These are phyloP conservation scores for Candida chilensis DNA, from an alignment of 805 yeast species.

Conservation along the genomic window DNA sequence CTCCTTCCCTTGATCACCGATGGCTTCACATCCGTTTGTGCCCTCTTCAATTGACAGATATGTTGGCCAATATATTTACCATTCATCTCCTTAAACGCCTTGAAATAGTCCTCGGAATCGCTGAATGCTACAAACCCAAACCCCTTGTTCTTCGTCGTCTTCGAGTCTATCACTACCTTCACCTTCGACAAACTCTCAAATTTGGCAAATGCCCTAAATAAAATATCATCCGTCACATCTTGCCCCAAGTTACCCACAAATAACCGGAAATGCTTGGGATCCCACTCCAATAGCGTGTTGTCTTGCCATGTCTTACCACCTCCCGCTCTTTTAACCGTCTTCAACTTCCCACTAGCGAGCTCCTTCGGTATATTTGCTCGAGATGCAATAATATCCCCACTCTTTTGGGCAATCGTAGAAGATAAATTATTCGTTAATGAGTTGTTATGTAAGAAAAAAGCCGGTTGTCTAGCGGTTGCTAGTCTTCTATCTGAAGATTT, in stretches of 20 bases:
- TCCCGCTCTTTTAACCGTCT: slow-evolving; percentile 30
- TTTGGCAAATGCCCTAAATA: slow-evolving; percentile 43
- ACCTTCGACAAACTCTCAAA: slow-evolving; percentile 49
- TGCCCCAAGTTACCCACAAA: slow-evolving; percentile 70
- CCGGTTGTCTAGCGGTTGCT: slow-evolving; percentile 43
- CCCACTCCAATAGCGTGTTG: slow-evolving; percentile 45
- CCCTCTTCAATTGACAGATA: slow-evolving; percentile 62
- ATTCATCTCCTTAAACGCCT: slow-evolving; percentile 68
- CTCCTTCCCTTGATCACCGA: slow-evolving; percentile 6
- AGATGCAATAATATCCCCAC: slow-evolving; percentile 5
- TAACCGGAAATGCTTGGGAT: slow-evolving; percentile 60
- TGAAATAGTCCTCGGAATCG: slow-evolving; percentile 55
- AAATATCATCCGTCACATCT: slow-evolving; percentile 51
- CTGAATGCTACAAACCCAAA: slow-evolving; percentile 69
- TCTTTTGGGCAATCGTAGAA: slow-evolving; percentile 4
- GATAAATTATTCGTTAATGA: slow-evolving; percentile 7
- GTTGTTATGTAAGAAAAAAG: slow-evolving; percentile 24
- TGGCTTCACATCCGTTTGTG: slow-evolving; percentile 28
- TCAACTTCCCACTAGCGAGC: slow-evolving; percentile 3
- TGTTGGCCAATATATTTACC: slow-evolving; percentile 69
- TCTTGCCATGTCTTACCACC: slow-evolving; percentile 44
- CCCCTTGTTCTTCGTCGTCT: slow-evolving; percentile 45
- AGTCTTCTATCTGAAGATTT: slow-evolving; percentile 45
- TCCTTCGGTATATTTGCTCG: background rate
- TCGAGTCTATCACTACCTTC: slow-evolving; percentile 45